Conservation (phyloP, 75 land plant species). For the Sequoia sempervirens region DNA sequence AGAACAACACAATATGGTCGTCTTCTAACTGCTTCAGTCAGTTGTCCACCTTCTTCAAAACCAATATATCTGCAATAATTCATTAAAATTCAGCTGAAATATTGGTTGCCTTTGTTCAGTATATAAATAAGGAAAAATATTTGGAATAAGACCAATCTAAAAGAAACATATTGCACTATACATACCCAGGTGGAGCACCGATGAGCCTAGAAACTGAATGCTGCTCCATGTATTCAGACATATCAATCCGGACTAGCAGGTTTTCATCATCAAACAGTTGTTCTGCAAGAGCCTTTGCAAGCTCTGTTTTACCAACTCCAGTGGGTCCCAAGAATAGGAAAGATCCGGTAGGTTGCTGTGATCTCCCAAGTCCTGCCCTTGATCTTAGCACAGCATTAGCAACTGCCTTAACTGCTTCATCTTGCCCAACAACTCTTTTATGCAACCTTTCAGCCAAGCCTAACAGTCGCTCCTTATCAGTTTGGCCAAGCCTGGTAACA, state of each 20-base stretch:
- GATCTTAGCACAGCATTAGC: slow-evolving; percentile 92
- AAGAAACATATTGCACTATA: neutral
- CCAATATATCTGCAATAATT: slow-evolving; percentile 68
- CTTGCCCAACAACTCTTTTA: slow-evolving; percentile 88
- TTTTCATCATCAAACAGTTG: slow-evolving; percentile 97
- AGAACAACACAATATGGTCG: slow-evolving; percentile 91
- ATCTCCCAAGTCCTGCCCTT: slow-evolving; percentile 84
- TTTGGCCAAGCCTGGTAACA: slow-evolving; percentile 91
- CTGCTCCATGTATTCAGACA: slow-evolving; percentile 87
- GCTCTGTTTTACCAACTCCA: slow-evolving; percentile 98
- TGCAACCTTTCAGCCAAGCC: slow-evolving; percentile 82
- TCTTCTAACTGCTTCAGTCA: slow-evolving; percentile 89
- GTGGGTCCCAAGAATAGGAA: slow-evolving; percentile 97
- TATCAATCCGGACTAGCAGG: slow-evolving; percentile 74
- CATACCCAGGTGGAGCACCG: slow-evolving; percentile 98
- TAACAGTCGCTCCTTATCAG: slow-evolving; percentile 79
- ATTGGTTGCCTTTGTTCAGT: neutral
- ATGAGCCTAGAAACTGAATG: slow-evolving; percentile 74
- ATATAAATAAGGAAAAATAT: neutral
- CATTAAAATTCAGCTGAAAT: neutral
- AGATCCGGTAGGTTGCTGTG: slow-evolving; percentile 89
- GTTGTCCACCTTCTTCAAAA: slow-evolving; percentile 92
- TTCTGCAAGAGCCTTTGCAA: slow-evolving; percentile 96
- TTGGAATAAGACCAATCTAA: neutral
- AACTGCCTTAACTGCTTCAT: slow-evolving; percentile 84